These are phyloP conservation scores for Candolleomyces efflorescens DNA, from an alignment of 768 basidiomycete species.

Conservation along the genomic window DNA sequence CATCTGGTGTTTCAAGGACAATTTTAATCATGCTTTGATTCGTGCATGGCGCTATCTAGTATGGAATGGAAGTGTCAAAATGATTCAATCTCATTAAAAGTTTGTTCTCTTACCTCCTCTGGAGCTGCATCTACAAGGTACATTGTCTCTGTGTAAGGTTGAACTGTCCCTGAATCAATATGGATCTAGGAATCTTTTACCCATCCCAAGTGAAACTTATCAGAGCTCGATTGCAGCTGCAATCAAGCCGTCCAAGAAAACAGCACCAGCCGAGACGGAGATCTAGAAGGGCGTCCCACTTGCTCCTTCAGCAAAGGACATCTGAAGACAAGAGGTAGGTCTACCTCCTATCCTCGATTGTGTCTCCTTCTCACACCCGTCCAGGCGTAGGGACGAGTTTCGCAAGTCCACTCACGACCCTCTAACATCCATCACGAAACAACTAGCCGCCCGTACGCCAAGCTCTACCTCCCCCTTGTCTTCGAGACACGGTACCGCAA, in stretches of 20 bases:
- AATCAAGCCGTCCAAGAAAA: conserved; percentile 31
- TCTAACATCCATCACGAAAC: conserved; percentile 66
- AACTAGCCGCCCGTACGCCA: conserved; percentile 44
- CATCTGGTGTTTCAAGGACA: no score
- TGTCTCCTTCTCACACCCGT: background rate
- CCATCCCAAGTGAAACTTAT: no score
- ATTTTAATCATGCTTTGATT: no score
- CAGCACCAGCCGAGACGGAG: conserved; percentile 48
- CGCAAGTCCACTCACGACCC: conserved; percentile 68
- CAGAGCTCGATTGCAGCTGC: conserved; percentile 42
- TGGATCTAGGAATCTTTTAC: no score
- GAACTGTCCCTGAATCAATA: no score
- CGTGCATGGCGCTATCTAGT: no score
- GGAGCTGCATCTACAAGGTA: no score
- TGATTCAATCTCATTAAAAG: no score
- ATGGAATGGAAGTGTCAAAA: no score
- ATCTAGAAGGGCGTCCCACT: conserved; percentile 71
- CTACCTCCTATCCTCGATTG: background rate
- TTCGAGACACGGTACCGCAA: background rate
- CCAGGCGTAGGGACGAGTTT: conserved; percentile 53
- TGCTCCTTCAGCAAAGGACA: conserved; percentile 71
- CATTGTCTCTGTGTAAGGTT: no score
- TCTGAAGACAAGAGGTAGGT: conserved; percentile 41
- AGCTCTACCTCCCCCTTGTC: conserved; percentile 14
- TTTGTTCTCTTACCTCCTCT: no score